These are phyloP conservation scores for Penicillium lagena DNA, from an alignment of 495 filamentous ascomycete genomes.

Conservation along the genomic window DNA sequence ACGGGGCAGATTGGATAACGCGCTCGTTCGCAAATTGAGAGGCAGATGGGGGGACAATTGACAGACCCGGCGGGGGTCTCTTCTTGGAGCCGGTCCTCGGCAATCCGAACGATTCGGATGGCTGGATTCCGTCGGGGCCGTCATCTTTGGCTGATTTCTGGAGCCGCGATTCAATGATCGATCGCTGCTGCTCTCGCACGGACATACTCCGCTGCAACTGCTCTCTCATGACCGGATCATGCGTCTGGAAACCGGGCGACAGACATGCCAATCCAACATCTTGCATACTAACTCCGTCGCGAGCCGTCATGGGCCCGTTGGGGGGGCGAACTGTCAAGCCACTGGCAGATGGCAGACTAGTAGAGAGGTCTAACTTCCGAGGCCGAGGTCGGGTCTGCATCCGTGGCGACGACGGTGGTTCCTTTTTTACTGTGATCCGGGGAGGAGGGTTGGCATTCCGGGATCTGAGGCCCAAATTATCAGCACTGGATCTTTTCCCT, in stretches of 20 bases:
- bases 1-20: conserved; percentile 92
- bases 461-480: conserved; percentile 11
- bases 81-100: conserved; percentile 68
- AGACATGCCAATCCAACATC: conserved; percentile 91
- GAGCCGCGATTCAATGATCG: conserved; percentile 87
- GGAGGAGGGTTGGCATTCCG: conserved; percentile 47
- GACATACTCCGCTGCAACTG: conserved; percentile 91
- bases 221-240: conserved; percentile 94
- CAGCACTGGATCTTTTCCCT: neutral
- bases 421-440: conserved; percentile 94
- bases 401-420: conserved; percentile 77
- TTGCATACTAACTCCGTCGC: conserved; percentile 76
- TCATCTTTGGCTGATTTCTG: conserved; percentile 77
- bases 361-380: conserved; percentile 81
- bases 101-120: conserved; percentile 46
- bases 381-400: conserved; percentile 75
- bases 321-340: conserved; percentile 56
- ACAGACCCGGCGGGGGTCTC: conserved; percentile 79
- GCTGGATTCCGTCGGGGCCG: conserved; percentile 56
- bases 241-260: conserved; percentile 90
- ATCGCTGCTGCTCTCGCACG: conserved; percentile 87
- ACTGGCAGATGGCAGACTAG: conserved; percentile 55
- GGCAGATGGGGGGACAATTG: conserved; percentile 94
- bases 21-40: conserved; percentile 92
- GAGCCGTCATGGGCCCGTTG: conserved; percentile 71